Conservation (phyloP, 1,139 yeast genomes). For the Sugiyamaella japonica region DNA sequence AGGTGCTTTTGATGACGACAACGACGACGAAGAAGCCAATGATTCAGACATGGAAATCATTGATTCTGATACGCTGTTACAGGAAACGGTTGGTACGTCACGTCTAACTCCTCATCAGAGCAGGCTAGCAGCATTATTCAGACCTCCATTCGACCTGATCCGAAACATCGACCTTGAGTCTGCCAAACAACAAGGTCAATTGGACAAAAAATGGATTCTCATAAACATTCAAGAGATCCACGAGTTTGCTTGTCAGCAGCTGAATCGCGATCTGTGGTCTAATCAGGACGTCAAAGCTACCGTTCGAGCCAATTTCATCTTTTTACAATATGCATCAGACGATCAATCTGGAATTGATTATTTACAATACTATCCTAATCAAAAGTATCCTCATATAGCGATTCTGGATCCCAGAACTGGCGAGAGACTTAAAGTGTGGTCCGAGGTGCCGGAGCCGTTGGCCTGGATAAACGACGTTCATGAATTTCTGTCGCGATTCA, state of each 20-base stretch:
- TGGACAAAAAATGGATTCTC: slow-evolving; percentile 73
- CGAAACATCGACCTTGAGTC: slow-evolving; percentile 62
- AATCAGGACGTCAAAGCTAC: slow-evolving; percentile 61
- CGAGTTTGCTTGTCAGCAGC: slow-evolving; percentile 83
- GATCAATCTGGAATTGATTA: slow-evolving; percentile 73
- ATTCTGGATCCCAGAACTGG: slow-evolving; percentile 95
- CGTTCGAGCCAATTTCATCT: slow-evolving; percentile 68
- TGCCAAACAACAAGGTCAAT: slow-evolving; percentile 69
- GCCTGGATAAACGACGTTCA: slow-evolving; percentile 54
- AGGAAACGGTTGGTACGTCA: slow-evolving; percentile 29
- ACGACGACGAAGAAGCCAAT: slow-evolving; percentile 45
- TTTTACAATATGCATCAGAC: slow-evolving; percentile 70
- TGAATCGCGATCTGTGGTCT: slow-evolving; percentile 95
- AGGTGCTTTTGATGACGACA: slow-evolving; percentile 47
- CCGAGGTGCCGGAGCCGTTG: slow-evolving; percentile 56
- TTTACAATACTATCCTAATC: slow-evolving; percentile 66
- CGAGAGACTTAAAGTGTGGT: slow-evolving; percentile 77
- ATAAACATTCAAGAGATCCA: slow-evolving; percentile 82
- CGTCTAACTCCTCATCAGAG: slow-evolving; percentile 60
- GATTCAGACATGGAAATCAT: slow-evolving; percentile 27
- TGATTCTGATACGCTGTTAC: slow-evolving; percentile 29
- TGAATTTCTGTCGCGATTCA: slow-evolving; percentile 55
- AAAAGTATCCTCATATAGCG: slow-evolving; percentile 80
- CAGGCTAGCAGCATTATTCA: slow-evolving; percentile 73
- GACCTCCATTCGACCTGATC: slow-evolving; percentile 93